Evolutionary conservation across 768 basidiomycete species (phyloP), one percentile per base, ranked within the genome.

Genomic region (Albatrellus ellisii): DNA sequence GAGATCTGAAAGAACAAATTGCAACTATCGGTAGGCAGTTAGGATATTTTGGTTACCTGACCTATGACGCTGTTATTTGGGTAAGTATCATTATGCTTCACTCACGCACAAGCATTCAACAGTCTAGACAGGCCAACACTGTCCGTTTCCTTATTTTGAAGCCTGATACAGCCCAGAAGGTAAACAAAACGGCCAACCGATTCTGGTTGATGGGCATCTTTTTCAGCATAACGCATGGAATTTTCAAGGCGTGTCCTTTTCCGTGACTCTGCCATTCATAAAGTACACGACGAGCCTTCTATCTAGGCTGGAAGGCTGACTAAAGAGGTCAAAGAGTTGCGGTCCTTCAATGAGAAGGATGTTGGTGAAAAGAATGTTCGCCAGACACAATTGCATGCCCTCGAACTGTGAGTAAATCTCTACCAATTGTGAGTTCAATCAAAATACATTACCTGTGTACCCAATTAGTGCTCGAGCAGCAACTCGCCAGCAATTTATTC

Each of bases 151-250:
- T 79, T 45, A 69, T 54, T 37, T 58, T 85, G 44, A 64, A 63
- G 37, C 73, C 83, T 3, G 72, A 73, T 43, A 75, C 74, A 9
- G 70, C 76, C 4, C 65, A 74, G 40, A 72, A 63, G 51, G 63
- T 85, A 12, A 63, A 70, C 45, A 79, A 73, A 58, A 63, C 71
- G 7, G 77, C 87, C 2, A 85, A 82, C 61, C 75, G 79, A 29
- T 82, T 89, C 61, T 97, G 91, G 91, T 65, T 92, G 15, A 70
- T 80, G 3, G 92, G 90, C 0, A 90, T 97, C 44, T 48, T 79
- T 26, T 76, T 89, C 55, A 90, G 84, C 56, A 66, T 94, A 21
- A 61, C 72, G 14, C 77, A 82, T 55, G 71, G 77, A 20, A 58
- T 74, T 2, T 58, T 86, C 47, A 88, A 87, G 68, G 84, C 78